Base-by-base conservation (phyloP, 306 rosid genomes). In the Canavalia gladiata region DNA sequence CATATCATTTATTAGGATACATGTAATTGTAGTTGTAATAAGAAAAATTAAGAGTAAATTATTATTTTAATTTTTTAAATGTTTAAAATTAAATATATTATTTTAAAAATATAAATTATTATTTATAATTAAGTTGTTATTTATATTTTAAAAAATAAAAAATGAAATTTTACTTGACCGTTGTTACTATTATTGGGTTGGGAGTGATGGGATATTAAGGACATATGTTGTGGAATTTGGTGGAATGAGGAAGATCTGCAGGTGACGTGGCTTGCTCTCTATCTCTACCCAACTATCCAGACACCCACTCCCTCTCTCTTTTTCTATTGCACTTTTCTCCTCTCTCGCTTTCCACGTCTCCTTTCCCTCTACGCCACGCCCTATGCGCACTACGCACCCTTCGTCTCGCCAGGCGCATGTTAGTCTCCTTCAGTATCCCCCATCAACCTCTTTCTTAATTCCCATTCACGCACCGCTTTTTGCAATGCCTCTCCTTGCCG, bases 221-320 rank as follows among this genome's bases (percentile, higher is more conserved):
- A 56, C 30, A n/a, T 2, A 4, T 2, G 2, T 13, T 49, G 4
- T 0, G 0, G 6, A 34, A 3, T 37, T 52, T 8, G 18, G 35
- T 35, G 42, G 31, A 39, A 42, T 56, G 47, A 28, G 13, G 65
- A 56, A 84, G 81, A 84, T 80, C 58, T 83, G 50, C 39, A n/a
- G 30, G 68, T 82, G 91, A 90, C 92, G 90, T 91, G 90, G 92
- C 84, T 74, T 80, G 41, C 81, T 78, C 79, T 69, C 87, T 71
- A 85, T 89, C 91, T 79, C 87, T 82, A 86, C 85, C 85, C 54
- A 86, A 91, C 76, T 83, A 87, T 89, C 96, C 80, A 76, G 42
- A 18, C 68, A 3, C 46, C 57, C 62, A 7, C 63, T 41, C 72
- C 10, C 43, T 29, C 62, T 0, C 41, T 13, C 47, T 75, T 55